Percentiles rank a stretch among this genome's conserved stretches.
phyloP scores from a whole-genome alignment of 2,329 filamentous ascomycete species.

The Parafenestella ontariensis region DNA sequence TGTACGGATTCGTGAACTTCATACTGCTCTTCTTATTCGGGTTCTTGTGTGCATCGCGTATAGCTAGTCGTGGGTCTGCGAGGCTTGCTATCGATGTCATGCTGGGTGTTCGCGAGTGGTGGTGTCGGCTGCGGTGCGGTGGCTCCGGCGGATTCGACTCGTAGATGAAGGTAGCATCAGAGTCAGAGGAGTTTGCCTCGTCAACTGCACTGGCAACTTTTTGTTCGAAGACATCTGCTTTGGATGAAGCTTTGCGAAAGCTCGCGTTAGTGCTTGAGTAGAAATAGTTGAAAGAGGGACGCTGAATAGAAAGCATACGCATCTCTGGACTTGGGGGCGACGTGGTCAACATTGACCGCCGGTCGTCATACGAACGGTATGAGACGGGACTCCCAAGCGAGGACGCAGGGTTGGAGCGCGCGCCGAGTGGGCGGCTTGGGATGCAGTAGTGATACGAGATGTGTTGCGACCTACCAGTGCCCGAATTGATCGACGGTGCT shows the following conservation, averaged over 20 bases:
- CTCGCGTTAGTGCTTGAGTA: constrained; percentile 46
- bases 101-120: constrained; percentile 88
- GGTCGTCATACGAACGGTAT: constrained; percentile 40
- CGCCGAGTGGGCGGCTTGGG: constrained; percentile 32
- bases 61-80: constrained; percentile 62
- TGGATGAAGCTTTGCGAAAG: constrained; percentile 75
- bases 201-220: constrained; percentile 96
- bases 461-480: constrained; percentile 69
- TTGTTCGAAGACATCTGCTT: constrained; percentile 97
- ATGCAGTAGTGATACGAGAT: constrained; percentile 44
- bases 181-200: constrained; percentile 94
- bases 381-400: constrained; percentile 41
- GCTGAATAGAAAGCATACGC: constrained; percentile 28
- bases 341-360: constrained; percentile 31
- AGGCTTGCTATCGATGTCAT: constrained; percentile 81
- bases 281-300: constrained; percentile 42
- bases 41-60: constrained; percentile 68
- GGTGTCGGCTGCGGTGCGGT: constrained; percentile 74
- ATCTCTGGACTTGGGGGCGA: constrained; percentile 39
- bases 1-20: constrained; percentile 87
- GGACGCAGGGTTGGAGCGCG: constrained; percentile 34
- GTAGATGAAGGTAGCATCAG: constrained; percentile 98
- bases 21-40: constrained; percentile 86
- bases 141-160: constrained; percentile 86
- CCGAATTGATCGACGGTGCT: constrained; percentile 71